Conservation (phyloP, 2,329 filamentous ascomycete species). For the Oidium heveae region DNA sequence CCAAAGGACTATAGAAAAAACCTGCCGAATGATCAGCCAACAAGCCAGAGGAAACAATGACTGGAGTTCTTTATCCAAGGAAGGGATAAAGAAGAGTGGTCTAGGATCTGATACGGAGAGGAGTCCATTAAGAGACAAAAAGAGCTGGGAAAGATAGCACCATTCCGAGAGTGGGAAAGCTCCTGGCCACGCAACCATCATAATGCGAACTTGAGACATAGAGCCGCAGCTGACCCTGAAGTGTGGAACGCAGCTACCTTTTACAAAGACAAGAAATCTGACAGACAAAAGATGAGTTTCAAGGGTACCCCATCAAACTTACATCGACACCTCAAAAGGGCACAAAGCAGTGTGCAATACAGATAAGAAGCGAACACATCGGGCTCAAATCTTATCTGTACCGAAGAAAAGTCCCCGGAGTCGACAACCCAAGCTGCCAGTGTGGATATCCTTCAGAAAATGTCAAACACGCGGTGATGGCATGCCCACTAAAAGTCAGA, state of each 20-base stretch:
- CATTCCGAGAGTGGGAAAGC: too few relatives aligned
- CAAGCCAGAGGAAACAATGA: too few relatives aligned
- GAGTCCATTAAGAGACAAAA: background rate
- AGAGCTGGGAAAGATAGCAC: too few relatives aligned
- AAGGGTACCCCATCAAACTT: background rate
- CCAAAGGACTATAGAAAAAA: too few relatives aligned
- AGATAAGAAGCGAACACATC: slow-evolving; percentile 1
- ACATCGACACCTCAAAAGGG: background rate
- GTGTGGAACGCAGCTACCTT: too few relatives aligned
- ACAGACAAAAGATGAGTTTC: background rate
- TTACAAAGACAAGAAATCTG: background rate
- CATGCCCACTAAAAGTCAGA: background rate
- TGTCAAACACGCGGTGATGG: background rate
- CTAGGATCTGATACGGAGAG: background rate
- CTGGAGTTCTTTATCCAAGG: background rate
- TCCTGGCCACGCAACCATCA: too few relatives aligned
- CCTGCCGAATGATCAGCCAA: too few relatives aligned
- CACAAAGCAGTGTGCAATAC: background rate
- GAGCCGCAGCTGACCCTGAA: too few relatives aligned
- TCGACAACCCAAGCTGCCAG: background rate
- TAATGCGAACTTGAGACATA: too few relatives aligned
- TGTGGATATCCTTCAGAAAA: slow-evolving; percentile 1
- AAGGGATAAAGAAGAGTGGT: background rate
- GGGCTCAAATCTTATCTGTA: slow-evolving; percentile 1
- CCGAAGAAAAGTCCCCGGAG: too few relatives aligned